Conservation (phyloP, 2,329 filamentous ascomycete species). For the Alternaria hordeiaustralica region DNA sequence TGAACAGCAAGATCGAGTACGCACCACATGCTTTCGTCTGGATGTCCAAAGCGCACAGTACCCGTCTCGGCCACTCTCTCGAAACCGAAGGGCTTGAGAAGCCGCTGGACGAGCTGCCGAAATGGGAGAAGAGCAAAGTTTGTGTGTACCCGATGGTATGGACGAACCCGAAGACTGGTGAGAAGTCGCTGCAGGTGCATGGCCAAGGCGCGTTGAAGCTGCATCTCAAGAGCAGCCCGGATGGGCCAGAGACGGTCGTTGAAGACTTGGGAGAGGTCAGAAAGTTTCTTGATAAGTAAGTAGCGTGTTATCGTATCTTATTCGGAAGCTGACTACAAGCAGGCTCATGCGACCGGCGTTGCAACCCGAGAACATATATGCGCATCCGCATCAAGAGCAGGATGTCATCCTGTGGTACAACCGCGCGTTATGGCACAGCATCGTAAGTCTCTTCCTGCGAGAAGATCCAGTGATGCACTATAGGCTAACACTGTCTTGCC, state of each 20-base stretch:
- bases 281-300: background rate
- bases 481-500: background rate
- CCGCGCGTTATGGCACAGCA: conserved; percentile 19
- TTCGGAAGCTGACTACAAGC: background rate
- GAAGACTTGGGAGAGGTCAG: background rate
- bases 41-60: conserved; percentile 16
- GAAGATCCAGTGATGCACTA: background rate
- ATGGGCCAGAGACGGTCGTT: background rate
- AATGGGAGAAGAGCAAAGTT: conserved; percentile 11
- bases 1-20: conserved; percentile 51
- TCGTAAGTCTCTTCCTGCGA: background rate
- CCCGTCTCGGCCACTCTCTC: conserved; percentile 10
- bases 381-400: conserved; percentile 19
- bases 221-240: background rate
- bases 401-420: conserved; percentile 23
- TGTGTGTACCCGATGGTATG: conserved; percentile 19
- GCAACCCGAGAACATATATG: conserved; percentile 17
- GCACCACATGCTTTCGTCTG: conserved; percentile 53
- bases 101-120: conserved; percentile 9
- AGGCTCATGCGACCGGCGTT: conserved; percentile 14
- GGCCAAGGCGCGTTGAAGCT: conserved; percentile 1
- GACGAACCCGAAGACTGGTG: conserved; percentile 15
- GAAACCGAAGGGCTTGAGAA: conserved; percentile 16
- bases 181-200: conserved; percentile 16
- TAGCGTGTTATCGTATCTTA: rapidly evolving